Base-by-base conservation (phyloP, 1,284 basidiomycete species). In the Jaminaea rosea region DNA sequence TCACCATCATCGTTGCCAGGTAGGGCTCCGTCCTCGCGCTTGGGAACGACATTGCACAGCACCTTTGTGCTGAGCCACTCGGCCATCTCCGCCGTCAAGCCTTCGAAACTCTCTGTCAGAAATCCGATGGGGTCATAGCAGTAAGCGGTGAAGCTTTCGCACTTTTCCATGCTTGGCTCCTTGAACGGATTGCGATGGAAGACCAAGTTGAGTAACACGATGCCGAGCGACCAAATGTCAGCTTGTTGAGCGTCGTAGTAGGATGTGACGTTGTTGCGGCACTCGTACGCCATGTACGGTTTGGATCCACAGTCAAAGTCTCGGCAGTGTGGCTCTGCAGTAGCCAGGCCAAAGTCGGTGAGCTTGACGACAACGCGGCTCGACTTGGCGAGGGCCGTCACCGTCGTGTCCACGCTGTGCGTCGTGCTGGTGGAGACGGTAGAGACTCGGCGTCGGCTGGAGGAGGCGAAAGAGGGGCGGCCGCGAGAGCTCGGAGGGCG, bases 231-330 rank as follows among this genome's bases (percentile, higher is more conserved):
- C 93, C 93, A 98, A 50, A 97, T 88, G 76, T 98, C 93, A 56
- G 94, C 93, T 58, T 89, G 88, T 63, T 85, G 86, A 51, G 93
- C 91, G 63, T 84, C 82, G 79, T 98, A 98, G 45, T 85, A 87
- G 55, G 89, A 88, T 26, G 87, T 86, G 61, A 93, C 80, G 76
- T 97, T 96, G 80, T 98, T 97, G 75, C 91, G 86, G 77, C 93
- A 97, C 79, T 98, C 92, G 75, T 86, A 97, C 67, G 90, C 92
- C 93, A 98, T 97, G 77, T 98, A 98, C 0, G 93, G 93, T 58
- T 92, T 91, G 75, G 88, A 93, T 52, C 93, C 93, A 76, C 94
- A 98, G 74, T 97, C 92, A 81, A 98, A 92, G 76, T 98, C 93
- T 56, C 87, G 84, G 58, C 87, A 91, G 55, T 87, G 83, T 56